Conservation (phyloP, 306 rosid genomes). For the Fragaria nilgerrensis region DNA sequence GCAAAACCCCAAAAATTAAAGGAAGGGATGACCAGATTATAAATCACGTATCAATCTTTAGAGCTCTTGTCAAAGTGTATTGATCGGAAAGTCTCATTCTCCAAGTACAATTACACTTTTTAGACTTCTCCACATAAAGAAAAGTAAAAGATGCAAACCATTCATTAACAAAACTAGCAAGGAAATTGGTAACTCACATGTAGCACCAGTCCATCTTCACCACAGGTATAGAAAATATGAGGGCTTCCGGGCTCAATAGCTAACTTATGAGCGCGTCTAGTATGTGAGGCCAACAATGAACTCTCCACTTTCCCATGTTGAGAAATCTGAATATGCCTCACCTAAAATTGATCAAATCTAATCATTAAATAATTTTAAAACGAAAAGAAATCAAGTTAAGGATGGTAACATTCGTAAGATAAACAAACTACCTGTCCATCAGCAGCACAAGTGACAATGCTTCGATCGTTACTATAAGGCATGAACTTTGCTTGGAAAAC, state of each 20-base stretch:
- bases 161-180: conserved; percentile 17
- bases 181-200: conserved; percentile 63
- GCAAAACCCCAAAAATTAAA: not conserved
- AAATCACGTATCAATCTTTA: not conserved
- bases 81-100: too few species aligned
- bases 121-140: not conserved
- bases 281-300: conserved; percentile 56
- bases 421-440: conserved; percentile 75
- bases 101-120: too few species aligned
- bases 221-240: conserved; percentile 81
- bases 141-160: not conserved
- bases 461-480: conserved; percentile 68
- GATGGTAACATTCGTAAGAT: not conserved
- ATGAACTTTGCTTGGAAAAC: conserved; percentile 80
- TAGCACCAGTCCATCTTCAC: conserved; percentile 94
- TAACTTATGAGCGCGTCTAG: conserved; percentile 83
- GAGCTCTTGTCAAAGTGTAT: conserved; percentile 3
- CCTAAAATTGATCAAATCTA: conserved; percentile 50
- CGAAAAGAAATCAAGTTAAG: not conserved
- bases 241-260: conserved; percentile 98
- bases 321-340: conserved; percentile 68
- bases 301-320: conserved; percentile 56
- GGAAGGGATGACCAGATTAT: not conserved
- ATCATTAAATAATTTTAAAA: not conserved
- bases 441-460: conserved; percentile 85